Evolutionary conservation across 768 basidiomycete species (phyloP), one percentile per base, ranked within the genome.

Genomic region (Podaxis sp.): DNA sequence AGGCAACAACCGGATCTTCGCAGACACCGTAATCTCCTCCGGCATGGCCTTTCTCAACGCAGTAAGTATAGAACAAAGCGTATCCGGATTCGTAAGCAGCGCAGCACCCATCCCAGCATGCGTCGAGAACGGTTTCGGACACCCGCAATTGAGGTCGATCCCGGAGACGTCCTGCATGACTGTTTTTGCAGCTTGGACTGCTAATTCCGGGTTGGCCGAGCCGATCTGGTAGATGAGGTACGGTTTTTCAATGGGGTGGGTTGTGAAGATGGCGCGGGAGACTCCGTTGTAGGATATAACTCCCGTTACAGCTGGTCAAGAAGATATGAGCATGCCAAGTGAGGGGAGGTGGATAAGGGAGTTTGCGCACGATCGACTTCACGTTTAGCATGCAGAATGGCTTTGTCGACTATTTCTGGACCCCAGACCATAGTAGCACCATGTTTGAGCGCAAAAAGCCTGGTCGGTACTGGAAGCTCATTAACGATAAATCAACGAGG

Each of bases 31-130:
- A 54, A 97, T 86, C 61, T 90, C 83, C 5, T 85, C 81, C 0
- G 89, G 87, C 74, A 95, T 82, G 36, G 82, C 84, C 47, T 72
- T 76, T 60, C 95, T 80, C 46, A 99, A 78, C 4, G 91, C 88
- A 0, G 81, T 84, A 32, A 99, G 82, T 67, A 99, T 98, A 18
- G 88, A 82, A 69, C 94, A 95, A 7, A 99, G 82, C 35, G 94
- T 77, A 68, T 98, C 94, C 0, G 97, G 95, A 37, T 90, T 96
- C 3, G 90, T 86, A 54, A 99, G 84, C 13, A 99, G 79, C 2
- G 95, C 96, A 0, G 97, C 96, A 7, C 97, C 97, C 95, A 98
- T 98, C 0, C 97, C 97, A 0, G 89, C 76, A 65, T 91, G 89
- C 0, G 93, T 94, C 21, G 94, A 96, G 73, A 98, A 98, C 0